Evolutionary conservation across 768 basidiomycete species (phyloP).

Genomic region (Epithele typhae): DNA sequence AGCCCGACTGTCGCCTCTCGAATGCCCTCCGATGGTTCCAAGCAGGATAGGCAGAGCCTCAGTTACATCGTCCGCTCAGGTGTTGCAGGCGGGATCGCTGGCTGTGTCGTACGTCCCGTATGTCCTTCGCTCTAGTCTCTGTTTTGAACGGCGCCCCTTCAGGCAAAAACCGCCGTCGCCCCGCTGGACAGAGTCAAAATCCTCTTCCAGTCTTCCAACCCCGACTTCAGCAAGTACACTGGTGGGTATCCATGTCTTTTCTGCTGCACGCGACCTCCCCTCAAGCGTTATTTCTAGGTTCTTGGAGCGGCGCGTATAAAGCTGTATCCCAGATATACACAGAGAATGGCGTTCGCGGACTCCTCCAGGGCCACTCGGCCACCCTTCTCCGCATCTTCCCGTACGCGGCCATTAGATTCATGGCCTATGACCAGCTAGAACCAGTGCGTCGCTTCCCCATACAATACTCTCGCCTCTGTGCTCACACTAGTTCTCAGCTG

Average conservation of each 20-base stretch:
- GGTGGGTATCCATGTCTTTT: conserved; percentile 45
- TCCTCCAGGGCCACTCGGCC: conserved; percentile 95
- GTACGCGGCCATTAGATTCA: conserved; percentile 95
- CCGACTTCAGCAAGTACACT: conserved; percentile 90
- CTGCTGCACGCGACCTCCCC: conserved; percentile 18
- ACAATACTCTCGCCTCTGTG: neutral
- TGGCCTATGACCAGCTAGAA: conserved; percentile 90
- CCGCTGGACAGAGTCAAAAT: conserved; percentile 98
- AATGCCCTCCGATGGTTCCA: conserved; percentile 58
- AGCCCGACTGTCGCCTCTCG: conserved; percentile 20
- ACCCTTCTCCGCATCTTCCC: conserved; percentile 94
- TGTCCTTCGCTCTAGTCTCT: conserved; percentile 8
- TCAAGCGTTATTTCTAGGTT: conserved; percentile 63
- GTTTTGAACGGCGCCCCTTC: conserved; percentile 9
- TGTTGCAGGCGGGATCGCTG: conserved; percentile 89
- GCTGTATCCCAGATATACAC: conserved; percentile 72
- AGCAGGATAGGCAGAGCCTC: conserved; percentile 23
- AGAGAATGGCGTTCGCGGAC: conserved; percentile 66
- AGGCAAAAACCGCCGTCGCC: conserved; percentile 95
- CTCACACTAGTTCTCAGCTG: conserved; percentile 38
- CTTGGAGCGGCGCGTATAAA: conserved; percentile 79
- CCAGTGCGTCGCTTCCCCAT: conserved; percentile 42
- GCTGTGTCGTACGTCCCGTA: conserved; percentile 74
- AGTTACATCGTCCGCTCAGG: conserved; percentile 60
- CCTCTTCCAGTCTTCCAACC: conserved; percentile 95